Percentiles rank a stretch among this genome's conserved stretches.
phyloP scores from a whole-genome alignment of 202 grass and related monocot species.

The Panicum virgatum region DNA sequence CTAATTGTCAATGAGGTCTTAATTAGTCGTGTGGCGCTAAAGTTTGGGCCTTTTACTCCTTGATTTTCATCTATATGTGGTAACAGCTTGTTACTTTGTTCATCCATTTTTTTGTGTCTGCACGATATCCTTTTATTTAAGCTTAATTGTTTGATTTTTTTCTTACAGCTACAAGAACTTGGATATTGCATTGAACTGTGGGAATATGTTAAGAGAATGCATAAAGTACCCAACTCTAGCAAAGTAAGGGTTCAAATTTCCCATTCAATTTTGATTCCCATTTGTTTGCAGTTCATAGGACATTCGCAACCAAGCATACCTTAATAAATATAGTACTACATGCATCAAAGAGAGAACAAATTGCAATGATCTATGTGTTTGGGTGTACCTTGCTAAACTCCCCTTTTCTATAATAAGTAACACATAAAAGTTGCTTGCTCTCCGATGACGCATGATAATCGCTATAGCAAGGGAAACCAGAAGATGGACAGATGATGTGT shows the following conservation, averaged over 20 bases:
- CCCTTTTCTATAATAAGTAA: background rate
- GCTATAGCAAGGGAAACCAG: background rate
- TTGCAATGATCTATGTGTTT: conserved; percentile 4
- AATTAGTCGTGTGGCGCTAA: conserved; percentile 16
- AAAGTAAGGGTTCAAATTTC: conserved; percentile 72
- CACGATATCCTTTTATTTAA: conserved; percentile 26
- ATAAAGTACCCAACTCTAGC: conserved; percentile 91
- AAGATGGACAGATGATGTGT: background rate
- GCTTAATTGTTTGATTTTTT: conserved; percentile 25
- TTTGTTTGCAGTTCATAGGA: background rate
- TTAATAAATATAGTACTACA: background rate
- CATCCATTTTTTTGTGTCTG: background rate
- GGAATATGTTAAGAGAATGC: conserved; percentile 97
- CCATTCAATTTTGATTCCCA: background rate
- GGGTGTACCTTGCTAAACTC: background rate
- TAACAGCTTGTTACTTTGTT: background rate
- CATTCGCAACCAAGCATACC: background rate
- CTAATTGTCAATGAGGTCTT: conserved; percentile 3
- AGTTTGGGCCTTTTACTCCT: background rate
- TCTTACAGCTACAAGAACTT: conserved; percentile 90
- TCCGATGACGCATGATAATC: background rate
- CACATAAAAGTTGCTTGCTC: background rate
- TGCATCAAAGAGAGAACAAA: background rate
- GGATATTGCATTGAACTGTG: conserved; percentile 98
- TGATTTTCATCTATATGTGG: background rate